These are phyloP conservation scores for Zygosaccharomyces lentus DNA, from an alignment of 805 yeast genomes.

Conservation along the genomic window DNA sequence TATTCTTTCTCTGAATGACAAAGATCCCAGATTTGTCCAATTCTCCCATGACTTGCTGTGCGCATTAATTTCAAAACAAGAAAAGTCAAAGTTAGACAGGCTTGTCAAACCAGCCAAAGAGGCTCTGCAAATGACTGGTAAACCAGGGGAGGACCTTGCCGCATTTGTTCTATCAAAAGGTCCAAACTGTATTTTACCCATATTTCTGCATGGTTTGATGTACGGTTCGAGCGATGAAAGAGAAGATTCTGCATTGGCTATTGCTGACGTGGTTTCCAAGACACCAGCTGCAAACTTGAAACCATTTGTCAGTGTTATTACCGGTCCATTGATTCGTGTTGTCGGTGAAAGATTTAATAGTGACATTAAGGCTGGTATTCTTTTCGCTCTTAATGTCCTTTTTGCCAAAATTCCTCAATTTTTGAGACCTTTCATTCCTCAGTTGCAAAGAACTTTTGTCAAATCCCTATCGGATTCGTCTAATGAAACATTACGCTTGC, in stretches of 20 bases:
- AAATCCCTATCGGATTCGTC: conserved; percentile 78
- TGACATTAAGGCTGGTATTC: conserved; percentile 91
- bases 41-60: conserved; percentile 62
- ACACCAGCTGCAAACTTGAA: conserved; percentile 80
- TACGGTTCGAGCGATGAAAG: conserved; percentile 82
- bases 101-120: conserved; percentile 77
- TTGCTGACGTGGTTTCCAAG: conserved; percentile 79
- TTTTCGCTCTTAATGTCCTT: conserved; percentile 74
- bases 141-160: conserved; percentile 58
- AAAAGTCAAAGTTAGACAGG: conserved; percentile 71
- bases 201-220: conserved; percentile 92
- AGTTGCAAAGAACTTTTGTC: conserved; percentile 93
- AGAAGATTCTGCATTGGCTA: conserved; percentile 82
- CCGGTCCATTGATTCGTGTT: conserved; percentile 97
- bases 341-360: conserved; percentile 92
- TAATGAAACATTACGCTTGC: conserved; percentile 65
- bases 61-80: conserved; percentile 62
- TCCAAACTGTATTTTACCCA: conserved; percentile 81
- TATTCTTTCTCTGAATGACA: conserved; percentile 68
- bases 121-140: conserved; percentile 63
- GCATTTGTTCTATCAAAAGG: conserved; percentile 76
- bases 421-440: conserved; percentile 94
- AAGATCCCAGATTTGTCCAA: conserved; percentile 55
- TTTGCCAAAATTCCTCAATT: conserved; percentile 83
- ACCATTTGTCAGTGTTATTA: conserved; percentile 86